Evolutionary conservation across 805 yeast species (phyloP), one percentile per base, ranked within the genome.

Genomic region (Kuraishia borneana): DNA sequence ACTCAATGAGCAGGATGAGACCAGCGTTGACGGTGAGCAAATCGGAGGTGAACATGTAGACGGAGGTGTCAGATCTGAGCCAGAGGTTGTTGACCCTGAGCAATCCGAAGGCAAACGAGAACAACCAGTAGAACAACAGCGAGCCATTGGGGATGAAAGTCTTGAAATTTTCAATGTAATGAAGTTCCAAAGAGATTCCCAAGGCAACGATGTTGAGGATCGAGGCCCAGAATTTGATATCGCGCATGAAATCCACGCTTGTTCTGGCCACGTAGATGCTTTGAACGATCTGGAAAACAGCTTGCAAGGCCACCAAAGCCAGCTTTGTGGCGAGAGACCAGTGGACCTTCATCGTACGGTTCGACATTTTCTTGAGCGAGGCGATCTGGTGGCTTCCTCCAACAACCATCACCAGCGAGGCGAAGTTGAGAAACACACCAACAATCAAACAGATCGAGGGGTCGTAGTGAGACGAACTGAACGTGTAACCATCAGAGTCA

Each of bases 51-150:
- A 48, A 38, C 7, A 53, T 50, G 27, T 47, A 42, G 7, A 36
- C 37, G 6, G 47, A 35, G 36, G 43, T 36, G 3, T 44, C 43
- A 3, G 46, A 38, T 50, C 78, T 58, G 31, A 71, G 51, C 20
- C 46, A 36, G 31, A 59, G 46, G 41, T 68, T 66, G 26, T 57
- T 44, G 4, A 71, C 44, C 41, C 70, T 69, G 26, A 71, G 57
- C 8, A 60, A 36, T 17, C 70, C 70, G 23, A 73, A 60, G 5
- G 78, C 35, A 1, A 68, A 44, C 27, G 68, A 62, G 37, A 76
- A 62, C 31, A 81, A 58, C 95, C 95, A 89, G 56, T 72, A 89
- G 41, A 79, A 64, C 26, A 89, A 66, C 31, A 87, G 57, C 0
- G 73, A 62, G 2, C 89, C 79, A 43, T 68, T 72, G 2, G 96